These are phyloP conservation scores for Globisporangium radiosum DNA, from an alignment of 352 stramenopile species.

Conservation along the genomic window DNA sequence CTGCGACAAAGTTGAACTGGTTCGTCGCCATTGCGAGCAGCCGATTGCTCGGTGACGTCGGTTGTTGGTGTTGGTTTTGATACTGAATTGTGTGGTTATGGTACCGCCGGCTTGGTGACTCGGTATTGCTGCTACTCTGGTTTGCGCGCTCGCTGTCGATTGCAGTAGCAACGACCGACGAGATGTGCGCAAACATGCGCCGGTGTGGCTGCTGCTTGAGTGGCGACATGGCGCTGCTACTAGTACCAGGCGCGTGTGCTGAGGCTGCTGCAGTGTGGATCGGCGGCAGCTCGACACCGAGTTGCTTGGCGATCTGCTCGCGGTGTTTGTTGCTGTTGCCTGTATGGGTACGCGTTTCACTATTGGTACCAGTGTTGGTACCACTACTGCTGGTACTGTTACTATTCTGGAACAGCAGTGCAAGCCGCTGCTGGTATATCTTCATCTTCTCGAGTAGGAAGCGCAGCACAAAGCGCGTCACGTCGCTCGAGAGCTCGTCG, in stretches of 20 bases:
- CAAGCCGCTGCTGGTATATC: conserved; percentile 49
- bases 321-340: background rate
- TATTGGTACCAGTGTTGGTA: background rate
- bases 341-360: too few relatives aligned
- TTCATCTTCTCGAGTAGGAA: conserved; percentile 64
- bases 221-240: conserved; percentile 18
- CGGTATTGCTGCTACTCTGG: background rate
- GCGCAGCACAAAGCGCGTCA: conserved; percentile 36
- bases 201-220: conserved; percentile 34
- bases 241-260: background rate
- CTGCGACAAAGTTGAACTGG: conserved; percentile 31
- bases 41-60: conserved; percentile 11
- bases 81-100: background rate
- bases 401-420: conserved; percentile 26
- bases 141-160: conserved; percentile 5
- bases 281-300: conserved; percentile 51
- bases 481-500: conserved; percentile 43
- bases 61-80: background rate
- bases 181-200: conserved; percentile 32
- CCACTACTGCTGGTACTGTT: background rate
- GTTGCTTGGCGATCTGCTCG: conserved; percentile 37
- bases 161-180: conserved; percentile 17
- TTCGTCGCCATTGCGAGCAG: conserved; percentile 34
- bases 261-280: conserved; percentile 17
- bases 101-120: background rate